Evolutionary conservation across 495 filamentous ascomycete species (phyloP), one percentile per base, ranked within the genome.

Genomic region (Lichenothelia convexa): DNA sequence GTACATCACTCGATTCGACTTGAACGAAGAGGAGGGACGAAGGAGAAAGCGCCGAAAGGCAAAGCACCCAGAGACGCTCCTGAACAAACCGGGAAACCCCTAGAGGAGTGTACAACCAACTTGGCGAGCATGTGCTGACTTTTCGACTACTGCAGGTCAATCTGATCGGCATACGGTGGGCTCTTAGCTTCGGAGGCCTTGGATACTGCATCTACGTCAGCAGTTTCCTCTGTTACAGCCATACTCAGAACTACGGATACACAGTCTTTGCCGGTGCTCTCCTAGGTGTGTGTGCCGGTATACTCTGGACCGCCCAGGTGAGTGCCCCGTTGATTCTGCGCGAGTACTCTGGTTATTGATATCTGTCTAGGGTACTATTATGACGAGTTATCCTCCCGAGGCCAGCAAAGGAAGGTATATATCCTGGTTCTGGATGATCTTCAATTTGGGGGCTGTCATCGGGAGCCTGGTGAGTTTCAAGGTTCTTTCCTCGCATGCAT

Each of bases 221-320:
- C 31, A 73, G 71, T 33, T 78, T 86, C 45, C 64, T 94, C 20
- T 71, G 64, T 44, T 93, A 84, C 61, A 86, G 79, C 52, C 80
- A 91, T 55, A 82, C 69, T 35, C 39, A 66, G 16, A 89, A 57
- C 38, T 40, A 44, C 18, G 68, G 66, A 22, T 75, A 68, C 49
- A 48, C 64, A 32, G 60, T 72, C 41, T 73, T 74, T 45, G 56
- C 71, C 8, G 71, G 71, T 30, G 62, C 63, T 9, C 41, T 76
- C 16, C 59, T 76, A 18, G 71, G 71, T 61, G 58, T 81, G 32
- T 93, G 83, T 57, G 85, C 80, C 19, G 85, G 80, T 49, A 55
- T 93, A 24, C 63, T 93, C 21, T 94, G 85, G 86, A 81, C 75
- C 40, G 86, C 83, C 0, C 86, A 94, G n/a, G n/a, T n/a, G n/a